Evolutionary conservation across 768 basidiomycete species (phyloP).

Genomic region (Leccinum variicolor): DNA sequence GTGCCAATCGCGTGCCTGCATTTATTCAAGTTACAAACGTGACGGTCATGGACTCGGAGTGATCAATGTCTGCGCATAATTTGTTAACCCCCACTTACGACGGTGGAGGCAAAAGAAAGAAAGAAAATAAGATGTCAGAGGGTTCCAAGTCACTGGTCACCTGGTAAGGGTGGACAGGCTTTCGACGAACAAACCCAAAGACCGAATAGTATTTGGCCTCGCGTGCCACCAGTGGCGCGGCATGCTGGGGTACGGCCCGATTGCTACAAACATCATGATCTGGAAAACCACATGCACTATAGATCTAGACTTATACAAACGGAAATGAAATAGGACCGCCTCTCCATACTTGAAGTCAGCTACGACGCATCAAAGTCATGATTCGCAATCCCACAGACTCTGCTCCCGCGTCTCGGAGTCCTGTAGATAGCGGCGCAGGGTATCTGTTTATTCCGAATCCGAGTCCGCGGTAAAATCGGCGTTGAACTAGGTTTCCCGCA

Average conservation of each 20-base stretch:
- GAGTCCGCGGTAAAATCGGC: no score
- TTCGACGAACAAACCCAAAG: no score
- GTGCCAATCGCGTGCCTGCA: no score
- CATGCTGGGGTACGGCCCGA: not conserved
- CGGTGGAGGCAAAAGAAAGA: not conserved
- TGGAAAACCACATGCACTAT: not conserved
- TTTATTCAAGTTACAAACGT: not conserved
- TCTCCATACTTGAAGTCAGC: not conserved
- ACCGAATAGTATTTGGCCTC: not conserved
- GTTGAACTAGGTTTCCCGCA: not conserved
- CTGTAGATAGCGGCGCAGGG: not conserved
- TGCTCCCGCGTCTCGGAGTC: not conserved
- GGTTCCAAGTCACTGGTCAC: no score
- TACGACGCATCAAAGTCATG: not conserved
- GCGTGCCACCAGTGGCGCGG: not conserved
- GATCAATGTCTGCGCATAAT: not conserved
- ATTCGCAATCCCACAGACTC: not conserved
- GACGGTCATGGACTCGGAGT: not conserved
- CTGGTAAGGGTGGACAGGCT: no score
- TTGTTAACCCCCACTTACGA: not conserved
- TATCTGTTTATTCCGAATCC: not conserved
- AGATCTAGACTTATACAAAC: not conserved
- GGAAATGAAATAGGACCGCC: not conserved
- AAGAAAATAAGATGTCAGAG: not conserved
- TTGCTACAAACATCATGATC: not conserved